Base-by-base conservation (phyloP, 345 rosid species). In the Heritiera fomes region DNA sequence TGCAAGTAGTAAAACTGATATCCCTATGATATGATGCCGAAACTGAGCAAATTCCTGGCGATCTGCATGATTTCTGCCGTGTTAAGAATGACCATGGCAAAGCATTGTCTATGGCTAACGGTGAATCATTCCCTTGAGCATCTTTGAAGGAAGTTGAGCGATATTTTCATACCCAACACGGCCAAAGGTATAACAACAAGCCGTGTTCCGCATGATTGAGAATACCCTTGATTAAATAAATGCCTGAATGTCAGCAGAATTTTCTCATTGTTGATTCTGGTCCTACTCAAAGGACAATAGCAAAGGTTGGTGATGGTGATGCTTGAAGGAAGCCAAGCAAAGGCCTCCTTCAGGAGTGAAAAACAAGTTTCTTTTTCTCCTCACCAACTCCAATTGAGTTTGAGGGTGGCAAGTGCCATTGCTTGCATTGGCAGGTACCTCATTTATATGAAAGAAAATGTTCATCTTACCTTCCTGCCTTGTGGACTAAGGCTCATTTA, bases 401-500 rank as follows among this genome's bases (percentile, higher is more conserved):
- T 55, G 80, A 72, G 82, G 80, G 76, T 80, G 86, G 82, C 80
- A 60, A 83, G n/a, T 38, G 46, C 30, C 61, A 69, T 90, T 84
- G 91, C 93, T 87, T 88, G 88, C 83, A 64, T 58, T 85, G 50
- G 78, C 87, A 83, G 91, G 47, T 75, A 82, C 60, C 82, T 77
- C 69, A 10, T 63, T 78, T 7, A 8, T 41, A 62, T 75, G n/a
- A 28, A 56, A 64, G 71, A 49, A 86, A 75, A 80, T 77, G 80
- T 77, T 73, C 79, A 76, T 78, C 78, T 81, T 86, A 87, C 86
- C 92, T 82, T 86, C 90, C 90, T 83, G 77, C 3, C 92, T 87
- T 89, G 78, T 71, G 30, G 34, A 62, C 73, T 12, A 87, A 86
- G 90, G 47, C 76, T 83, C 71, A 49, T 71, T 63, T 73, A 55